These are phyloP conservation scores for Penicillium coffeae DNA, from an alignment of 495 filamentous ascomycete species.

Conservation along the genomic window DNA sequence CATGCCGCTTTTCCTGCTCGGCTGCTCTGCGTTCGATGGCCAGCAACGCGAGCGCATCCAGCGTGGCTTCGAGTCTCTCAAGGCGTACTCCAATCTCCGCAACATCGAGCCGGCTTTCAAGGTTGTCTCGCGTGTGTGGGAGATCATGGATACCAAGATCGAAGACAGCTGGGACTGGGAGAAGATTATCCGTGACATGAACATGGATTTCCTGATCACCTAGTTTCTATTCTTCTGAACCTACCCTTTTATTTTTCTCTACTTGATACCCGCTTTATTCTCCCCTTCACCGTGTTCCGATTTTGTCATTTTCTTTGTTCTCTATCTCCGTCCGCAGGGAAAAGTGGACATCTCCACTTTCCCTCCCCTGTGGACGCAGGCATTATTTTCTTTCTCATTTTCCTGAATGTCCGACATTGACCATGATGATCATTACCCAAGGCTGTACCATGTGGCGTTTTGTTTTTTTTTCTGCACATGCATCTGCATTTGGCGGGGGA, in stretches of 20 bases:
- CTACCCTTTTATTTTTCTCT: slow-evolving; percentile 8
- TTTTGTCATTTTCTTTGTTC: slow-evolving; percentile 3
- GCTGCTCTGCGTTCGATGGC: slow-evolving; percentile 73
- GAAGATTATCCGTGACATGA: slow-evolving; percentile 68
- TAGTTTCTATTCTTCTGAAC: too few relatives aligned
- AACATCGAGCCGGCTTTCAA: slow-evolving; percentile 74
- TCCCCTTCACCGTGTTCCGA: neutral
- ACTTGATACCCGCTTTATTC: slow-evolving; percentile 14
- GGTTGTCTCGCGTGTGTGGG: slow-evolving; percentile 79
- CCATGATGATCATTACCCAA: slow-evolving; percentile 18
- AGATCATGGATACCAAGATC: slow-evolving; percentile 70
- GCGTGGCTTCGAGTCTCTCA: slow-evolving; percentile 63
- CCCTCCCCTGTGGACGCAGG: neutral
- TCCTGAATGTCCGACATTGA: slow-evolving; percentile 5
- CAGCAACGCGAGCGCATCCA: slow-evolving; percentile 67
- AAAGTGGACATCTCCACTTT: too few relatives aligned
- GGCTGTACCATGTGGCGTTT: slow-evolving; percentile 23
- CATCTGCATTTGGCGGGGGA: slow-evolving; percentile 18
- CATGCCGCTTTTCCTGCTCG: slow-evolving; percentile 83
- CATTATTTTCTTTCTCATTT: slow-evolving; percentile 4
- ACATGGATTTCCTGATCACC: slow-evolving; percentile 78
- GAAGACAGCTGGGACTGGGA: slow-evolving; percentile 91
- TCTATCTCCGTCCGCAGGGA: neutral
- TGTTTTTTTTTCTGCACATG: slow-evolving; percentile 11
- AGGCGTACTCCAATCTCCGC: slow-evolving; percentile 72